Evolutionary conservation across 2,329 filamentous ascomycete genomes (phyloP), one percentile per base, ranked within the genome.

Genomic region (Trichoderma sp.): DNA sequence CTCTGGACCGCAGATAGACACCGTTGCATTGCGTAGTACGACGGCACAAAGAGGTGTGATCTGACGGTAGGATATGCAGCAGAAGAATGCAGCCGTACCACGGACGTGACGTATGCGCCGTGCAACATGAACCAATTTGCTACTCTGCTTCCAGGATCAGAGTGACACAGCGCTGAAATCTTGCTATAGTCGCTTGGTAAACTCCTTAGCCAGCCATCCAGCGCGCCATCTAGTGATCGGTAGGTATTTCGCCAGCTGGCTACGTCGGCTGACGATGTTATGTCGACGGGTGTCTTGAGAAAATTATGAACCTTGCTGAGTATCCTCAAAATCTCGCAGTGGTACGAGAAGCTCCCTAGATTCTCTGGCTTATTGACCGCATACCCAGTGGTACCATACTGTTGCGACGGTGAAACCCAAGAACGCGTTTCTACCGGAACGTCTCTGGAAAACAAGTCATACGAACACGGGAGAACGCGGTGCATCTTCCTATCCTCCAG

Each of bases 41-140:
- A 82, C 0, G 81, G 81, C 7, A 80, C 75, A 39, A 83, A 81
- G n/a, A 81, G 77, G 37, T 79, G 77, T 5, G 81, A 81, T 6
- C 78, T 75, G 0, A 79, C 73, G 0, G 77, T 79, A 4, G 81
- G 81, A 61, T 83, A 83, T 3, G 81, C 81, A 0, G 81, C 81
- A 3, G 80, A 77, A 3, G 81, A 82, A 68, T 83, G 81, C n/a
- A 83, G 73, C 0, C 81, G 78, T 3, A 83, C 80, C 6, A 81
- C 81, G 3, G 80, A 77, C 0, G 80, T 81, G 14, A 83, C 81
- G 56, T 82, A 83, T 8, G 81, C 81, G 71, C 81, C 82, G 30
- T 83, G 81, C 10, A 83, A 74, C 79, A 82, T 81, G 69, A 82
- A 82, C 81, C 81, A 82, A 70, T 82, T 82, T n/a, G 81, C 81